Evolutionary conservation across 805 yeast genomes (phyloP).

Genomic region (Soucietia sequanensis): DNA sequence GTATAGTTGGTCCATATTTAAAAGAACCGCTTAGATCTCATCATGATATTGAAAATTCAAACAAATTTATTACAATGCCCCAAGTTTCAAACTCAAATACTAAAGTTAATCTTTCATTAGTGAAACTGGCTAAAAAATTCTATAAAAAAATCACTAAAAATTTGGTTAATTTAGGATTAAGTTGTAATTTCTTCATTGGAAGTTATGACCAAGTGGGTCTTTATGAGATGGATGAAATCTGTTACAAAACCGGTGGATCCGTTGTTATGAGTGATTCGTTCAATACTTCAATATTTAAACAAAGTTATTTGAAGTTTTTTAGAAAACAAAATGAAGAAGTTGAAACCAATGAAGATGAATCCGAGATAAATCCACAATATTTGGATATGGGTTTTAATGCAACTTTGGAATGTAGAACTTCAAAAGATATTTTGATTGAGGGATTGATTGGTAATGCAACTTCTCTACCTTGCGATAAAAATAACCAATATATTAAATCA

Average conservation of each 20-base stretch:
- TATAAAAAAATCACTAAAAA: conserved; percentile 49
- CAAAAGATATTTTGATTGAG: conserved; percentile 49
- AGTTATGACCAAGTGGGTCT: conserved; percentile 70
- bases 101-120: conserved; percentile 27
- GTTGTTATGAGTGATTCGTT: conserved; percentile 65
- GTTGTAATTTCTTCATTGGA: conserved; percentile 60
- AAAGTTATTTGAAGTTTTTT: conserved; percentile 57
- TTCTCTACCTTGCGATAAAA: conserved; percentile 36
- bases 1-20: conserved; percentile 52
- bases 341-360: no score
- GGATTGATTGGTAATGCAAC: conserved; percentile 67
- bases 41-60: conserved; percentile 53
- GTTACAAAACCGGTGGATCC: conserved; percentile 60
- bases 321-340: conserved; percentile 28
- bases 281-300: conserved; percentile 65
- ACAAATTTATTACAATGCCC: conserved; percentile 18
- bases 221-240: conserved; percentile 60
- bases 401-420: conserved; percentile 54
- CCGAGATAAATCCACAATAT: conserved; percentile 19
- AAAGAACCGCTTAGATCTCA: conserved; percentile 69
- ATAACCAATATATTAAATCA: conserved; percentile 17
- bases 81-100: conserved; percentile 29
- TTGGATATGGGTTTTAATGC: conserved; percentile 58
- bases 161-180: conserved; percentile 50
- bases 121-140: conserved; percentile 41